Conservation (phyloP, 2,329 filamentous ascomycete genomes). For the Hypoxylon sp. region DNA sequence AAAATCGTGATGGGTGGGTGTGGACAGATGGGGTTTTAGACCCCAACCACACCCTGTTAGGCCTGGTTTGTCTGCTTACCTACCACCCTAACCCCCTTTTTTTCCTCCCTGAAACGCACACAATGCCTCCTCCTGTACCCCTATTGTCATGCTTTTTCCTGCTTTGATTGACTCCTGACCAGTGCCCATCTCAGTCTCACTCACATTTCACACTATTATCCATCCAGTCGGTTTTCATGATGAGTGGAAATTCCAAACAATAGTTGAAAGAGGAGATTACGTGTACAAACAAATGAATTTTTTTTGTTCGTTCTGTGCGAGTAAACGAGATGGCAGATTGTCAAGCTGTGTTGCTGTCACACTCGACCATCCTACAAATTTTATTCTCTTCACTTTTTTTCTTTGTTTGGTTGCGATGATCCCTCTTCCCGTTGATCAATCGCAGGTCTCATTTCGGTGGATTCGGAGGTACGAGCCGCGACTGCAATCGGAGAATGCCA, state of each 20-base stretch:
- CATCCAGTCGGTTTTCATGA: slow-evolving; percentile 19
- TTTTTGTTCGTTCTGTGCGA: slow-evolving; percentile 13
- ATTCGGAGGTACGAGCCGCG: slow-evolving; percentile 48
- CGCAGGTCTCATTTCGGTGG: slow-evolving; percentile 52
- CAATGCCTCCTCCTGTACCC: slow-evolving; percentile 43
- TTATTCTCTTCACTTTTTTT: slow-evolving; percentile 29
- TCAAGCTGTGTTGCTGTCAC: slow-evolving; percentile 38
- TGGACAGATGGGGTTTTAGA: slow-evolving; percentile 47
- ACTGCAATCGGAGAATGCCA: slow-evolving; percentile 44
- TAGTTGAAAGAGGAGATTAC: slow-evolving; percentile 27
- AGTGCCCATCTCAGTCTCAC: slow-evolving; percentile 26
- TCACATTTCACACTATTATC: slow-evolving; percentile 14
- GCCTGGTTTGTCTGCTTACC: slow-evolving; percentile 42
- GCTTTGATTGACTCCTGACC: slow-evolving; percentile 37
- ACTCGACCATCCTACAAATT: slow-evolving; percentile 31
- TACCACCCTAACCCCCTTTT: slow-evolving; percentile 43
- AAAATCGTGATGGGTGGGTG: slow-evolving; percentile 43
- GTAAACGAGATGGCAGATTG: slow-evolving; percentile 29
- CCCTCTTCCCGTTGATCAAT: slow-evolving; percentile 45
- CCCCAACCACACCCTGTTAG: slow-evolving; percentile 46
- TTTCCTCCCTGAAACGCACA: slow-evolving; percentile 51
- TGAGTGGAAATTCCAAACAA: slow-evolving; percentile 35
- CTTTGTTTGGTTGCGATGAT: slow-evolving; percentile 47
- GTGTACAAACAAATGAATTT: slow-evolving; percentile 26
- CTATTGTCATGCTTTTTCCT: slow-evolving; percentile 42